phyloP scores from a whole-genome alignment of 495 filamentous ascomycete species.

The Pseudotulostoma volvatum region DNA sequence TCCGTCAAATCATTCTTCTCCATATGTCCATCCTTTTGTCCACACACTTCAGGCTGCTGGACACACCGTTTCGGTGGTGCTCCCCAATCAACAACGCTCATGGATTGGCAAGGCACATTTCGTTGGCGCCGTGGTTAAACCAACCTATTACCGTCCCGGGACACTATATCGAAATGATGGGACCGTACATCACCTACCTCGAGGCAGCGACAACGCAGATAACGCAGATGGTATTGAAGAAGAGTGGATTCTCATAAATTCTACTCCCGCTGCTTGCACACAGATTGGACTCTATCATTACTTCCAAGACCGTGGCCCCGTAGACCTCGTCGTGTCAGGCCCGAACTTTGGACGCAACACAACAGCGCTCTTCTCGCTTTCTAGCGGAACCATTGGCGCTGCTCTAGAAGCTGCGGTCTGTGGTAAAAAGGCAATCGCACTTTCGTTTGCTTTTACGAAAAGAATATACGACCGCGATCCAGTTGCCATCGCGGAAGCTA shows the following conservation, averaged over 20 bases:
- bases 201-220: conserved; percentile 46
- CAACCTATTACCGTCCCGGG: conserved; percentile 69
- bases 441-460: conserved; percentile 70
- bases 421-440: conserved; percentile 55
- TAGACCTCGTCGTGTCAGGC: conserved; percentile 78
- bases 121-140: conserved; percentile 67
- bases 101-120: conserved; percentile 98
- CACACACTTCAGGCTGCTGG: conserved; percentile 58
- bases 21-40: conserved; percentile 81
- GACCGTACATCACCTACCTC: conserved; percentile 40
- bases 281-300: conserved; percentile 82
- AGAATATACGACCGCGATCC: conserved; percentile 57
- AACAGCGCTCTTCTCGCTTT: conserved; percentile 80
- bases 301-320: conserved; percentile 57
- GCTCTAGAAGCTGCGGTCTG: conserved; percentile 89
- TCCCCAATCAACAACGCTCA: conserved; percentile 81
- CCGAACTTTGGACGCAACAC: conserved; percentile 94
- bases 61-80: conserved; percentile 72
- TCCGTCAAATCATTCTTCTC: conserved; percentile 76
- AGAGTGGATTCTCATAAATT: conserved; percentile 87
- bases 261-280: conserved; percentile 72
- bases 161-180: conserved; percentile 50
- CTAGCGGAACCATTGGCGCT: conserved; percentile 75
- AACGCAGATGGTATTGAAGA: conserved; percentile 40
- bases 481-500: conserved; percentile 57